Evolutionary conservation across 2,329 filamentous ascomycete genomes (phyloP).

Genomic region (Botrytis medusae): DNA sequence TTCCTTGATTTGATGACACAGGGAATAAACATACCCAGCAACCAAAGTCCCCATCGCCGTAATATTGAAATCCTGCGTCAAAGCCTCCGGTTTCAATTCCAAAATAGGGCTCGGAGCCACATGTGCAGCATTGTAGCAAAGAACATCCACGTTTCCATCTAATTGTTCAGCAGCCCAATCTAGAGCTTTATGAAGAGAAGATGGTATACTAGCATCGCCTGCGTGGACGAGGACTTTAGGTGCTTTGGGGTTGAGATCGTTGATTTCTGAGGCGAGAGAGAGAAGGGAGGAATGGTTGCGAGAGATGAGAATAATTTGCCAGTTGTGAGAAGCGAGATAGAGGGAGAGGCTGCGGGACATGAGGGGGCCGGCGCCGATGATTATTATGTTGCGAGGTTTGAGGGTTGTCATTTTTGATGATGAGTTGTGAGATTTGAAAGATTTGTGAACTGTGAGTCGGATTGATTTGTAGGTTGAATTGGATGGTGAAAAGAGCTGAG

Average conservation of each 20-base stretch:
- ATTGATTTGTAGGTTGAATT: not conserved
- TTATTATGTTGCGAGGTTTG: slow-evolving; percentile 12
- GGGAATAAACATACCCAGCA: not conserved
- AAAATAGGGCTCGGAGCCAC: slow-evolving; percentile 1
- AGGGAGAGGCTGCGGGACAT: slow-evolving; percentile 20
- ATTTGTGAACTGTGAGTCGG: not conserved
- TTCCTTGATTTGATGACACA: no score
- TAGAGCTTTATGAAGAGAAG: slow-evolving; percentile 7
- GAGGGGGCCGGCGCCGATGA: slow-evolving; percentile 17
- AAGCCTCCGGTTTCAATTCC: not conserved
- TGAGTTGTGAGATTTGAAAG: not conserved
- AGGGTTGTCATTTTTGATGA: slow-evolving; percentile 4
- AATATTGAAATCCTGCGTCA: slow-evolving; percentile 12
- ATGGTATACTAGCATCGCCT: slow-evolving; percentile 4
- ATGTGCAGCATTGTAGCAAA: slow-evolving; percentile 11
- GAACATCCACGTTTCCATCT: not conserved
- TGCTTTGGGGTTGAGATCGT: not conserved
- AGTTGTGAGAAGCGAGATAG: slow-evolving; percentile 17
- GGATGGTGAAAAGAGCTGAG: not conserved
- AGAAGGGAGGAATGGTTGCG: not conserved
- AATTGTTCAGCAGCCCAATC: slow-evolving; percentile 9
- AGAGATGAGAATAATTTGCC: slow-evolving; percentile 17
- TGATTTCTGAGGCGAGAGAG: slow-evolving; percentile 1
- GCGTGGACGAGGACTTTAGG: slow-evolving; percentile 3
- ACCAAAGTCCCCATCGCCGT: slow-evolving; percentile 3